Percentiles rank a stretch among this genome's conserved stretches.
Conservation (phyloP, 1,139 yeast species). For the Trichomonascaceae sp. region DNA sequence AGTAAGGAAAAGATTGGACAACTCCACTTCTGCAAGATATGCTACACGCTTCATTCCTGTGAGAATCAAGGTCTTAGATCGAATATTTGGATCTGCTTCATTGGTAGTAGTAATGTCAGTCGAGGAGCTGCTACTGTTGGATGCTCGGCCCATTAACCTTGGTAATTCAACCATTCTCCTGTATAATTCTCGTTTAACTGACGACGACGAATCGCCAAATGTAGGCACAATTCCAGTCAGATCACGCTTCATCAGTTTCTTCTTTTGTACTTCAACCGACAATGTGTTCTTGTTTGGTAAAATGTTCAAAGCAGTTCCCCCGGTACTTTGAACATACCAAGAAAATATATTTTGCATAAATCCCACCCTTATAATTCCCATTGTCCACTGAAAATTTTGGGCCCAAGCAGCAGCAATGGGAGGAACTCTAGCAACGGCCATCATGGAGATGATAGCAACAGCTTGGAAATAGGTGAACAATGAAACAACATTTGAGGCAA, state of each 20-base stretch:
- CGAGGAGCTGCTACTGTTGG: conserved; percentile 42
- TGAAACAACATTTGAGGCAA: conserved; percentile 91
- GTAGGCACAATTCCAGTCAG: conserved; percentile 19
- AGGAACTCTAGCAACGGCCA: conserved; percentile 89
- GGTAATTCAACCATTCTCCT: conserved; percentile 9
- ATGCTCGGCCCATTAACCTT: conserved; percentile 10
- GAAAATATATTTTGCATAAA: conserved; percentile 82
- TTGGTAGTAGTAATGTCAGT: conserved; percentile 63
- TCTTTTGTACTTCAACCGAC: conserved; percentile 77
- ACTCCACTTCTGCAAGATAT: conserved; percentile 74
- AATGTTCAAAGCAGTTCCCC: conserved; percentile 77
- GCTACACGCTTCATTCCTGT: conserved; percentile 93
- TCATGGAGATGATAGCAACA: conserved; percentile 88
- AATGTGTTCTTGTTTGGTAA: conserved; percentile 49
- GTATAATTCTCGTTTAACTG: neutral
- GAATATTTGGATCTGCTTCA: conserved; percentile 51
- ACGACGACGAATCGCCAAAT: conserved; percentile 12
- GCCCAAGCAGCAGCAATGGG: conserved; percentile 99
- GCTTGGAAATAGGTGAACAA: conserved; percentile 91
- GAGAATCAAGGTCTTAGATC: conserved; percentile 66
- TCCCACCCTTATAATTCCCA: conserved; percentile 76
- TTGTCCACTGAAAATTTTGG: conserved; percentile 93
- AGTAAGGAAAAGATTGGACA: conserved; percentile 79
- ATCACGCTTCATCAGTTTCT: conserved; percentile 14
- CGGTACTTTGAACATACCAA: conserved; percentile 97